A percentile compares a stretch with the other conserved stretches of the same genome.
Evolutionary conservation across 306 rosid genomes (phyloP).

Genomic region (Rosa lucieae): DNA sequence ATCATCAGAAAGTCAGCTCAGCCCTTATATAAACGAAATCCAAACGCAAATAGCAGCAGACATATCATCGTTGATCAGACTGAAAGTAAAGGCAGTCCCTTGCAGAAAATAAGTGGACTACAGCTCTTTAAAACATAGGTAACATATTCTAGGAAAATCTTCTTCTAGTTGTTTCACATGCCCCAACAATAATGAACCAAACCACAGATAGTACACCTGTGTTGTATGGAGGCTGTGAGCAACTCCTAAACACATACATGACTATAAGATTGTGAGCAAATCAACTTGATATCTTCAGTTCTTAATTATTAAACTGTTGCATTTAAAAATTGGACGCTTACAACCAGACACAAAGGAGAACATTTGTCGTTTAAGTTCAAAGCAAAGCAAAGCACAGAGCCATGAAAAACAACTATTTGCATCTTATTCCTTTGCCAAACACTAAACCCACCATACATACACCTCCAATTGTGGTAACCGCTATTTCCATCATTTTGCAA

Average conservation of each 20-base stretch:
- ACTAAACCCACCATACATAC: background rate
- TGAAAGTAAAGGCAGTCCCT: background rate
- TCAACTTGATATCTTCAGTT: background rate
- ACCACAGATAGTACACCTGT: background rate
- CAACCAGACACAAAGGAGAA: background rate
- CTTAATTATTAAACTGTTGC: background rate
- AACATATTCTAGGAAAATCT: background rate
- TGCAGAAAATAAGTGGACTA: background rate
- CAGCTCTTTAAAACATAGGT: background rate
- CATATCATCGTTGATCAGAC: background rate
- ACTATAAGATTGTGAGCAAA: too few relatives aligned
- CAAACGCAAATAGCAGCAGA: background rate
- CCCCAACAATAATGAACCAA: background rate
- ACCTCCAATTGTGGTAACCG: background rate
- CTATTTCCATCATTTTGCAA: background rate
- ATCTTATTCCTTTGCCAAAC: background rate
- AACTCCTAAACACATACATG: background rate
- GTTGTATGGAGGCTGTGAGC: background rate
- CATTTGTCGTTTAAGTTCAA: background rate
- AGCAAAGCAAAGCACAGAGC: background rate
- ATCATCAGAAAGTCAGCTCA: background rate
- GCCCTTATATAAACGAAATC: background rate
- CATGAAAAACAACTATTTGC: background rate
- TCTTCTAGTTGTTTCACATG: background rate
- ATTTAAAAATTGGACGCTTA: background rate